Evolutionary conservation across 306 rosid genomes (phyloP).

Genomic region (Cucumis melo): DNA sequence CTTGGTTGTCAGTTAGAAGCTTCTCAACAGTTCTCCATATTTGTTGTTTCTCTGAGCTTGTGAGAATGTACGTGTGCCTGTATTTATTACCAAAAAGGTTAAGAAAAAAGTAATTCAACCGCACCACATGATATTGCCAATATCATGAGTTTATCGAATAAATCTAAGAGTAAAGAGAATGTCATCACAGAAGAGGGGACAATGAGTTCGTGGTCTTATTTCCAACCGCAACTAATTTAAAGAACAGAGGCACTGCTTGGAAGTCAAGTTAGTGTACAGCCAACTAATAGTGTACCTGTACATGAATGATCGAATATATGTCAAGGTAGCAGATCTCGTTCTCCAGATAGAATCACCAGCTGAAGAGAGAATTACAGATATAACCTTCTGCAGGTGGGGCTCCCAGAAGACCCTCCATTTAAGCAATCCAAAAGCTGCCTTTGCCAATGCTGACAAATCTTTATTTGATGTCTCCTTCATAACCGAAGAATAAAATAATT

Average conservation of each 20-base stretch:
- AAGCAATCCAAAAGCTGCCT: constrained; percentile 77
- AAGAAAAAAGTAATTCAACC: background rate
- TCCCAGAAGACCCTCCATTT: constrained; percentile 89
- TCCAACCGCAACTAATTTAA: background rate
- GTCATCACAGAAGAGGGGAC: background rate
- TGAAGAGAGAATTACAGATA: constrained; percentile 73
- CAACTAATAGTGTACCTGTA: constrained; percentile 42
- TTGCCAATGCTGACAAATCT: constrained; percentile 89
- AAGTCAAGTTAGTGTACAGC: background rate
- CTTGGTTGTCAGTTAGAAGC: constrained; percentile 92
- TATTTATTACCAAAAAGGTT: constrained; percentile 9
- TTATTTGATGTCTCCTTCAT: constrained; percentile 91
- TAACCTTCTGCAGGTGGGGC: constrained; percentile 66
- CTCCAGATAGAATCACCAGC: constrained; percentile 90
- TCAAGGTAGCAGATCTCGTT: constrained; percentile 82
- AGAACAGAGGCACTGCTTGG: background rate
- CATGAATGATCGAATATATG: constrained; percentile 90
- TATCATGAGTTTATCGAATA: background rate
- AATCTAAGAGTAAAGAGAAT: background rate
- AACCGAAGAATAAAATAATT: background rate
- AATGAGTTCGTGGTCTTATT: background rate
- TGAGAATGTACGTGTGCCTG: constrained; percentile 91
- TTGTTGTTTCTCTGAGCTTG: constrained; percentile 50
- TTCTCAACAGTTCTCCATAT: constrained; percentile 89
- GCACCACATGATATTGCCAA: background rate